Evolutionary conservation across 228 moss, liverwort and hornwort species (phyloP).

Genomic region (Sphagnum magellanicum): DNA sequence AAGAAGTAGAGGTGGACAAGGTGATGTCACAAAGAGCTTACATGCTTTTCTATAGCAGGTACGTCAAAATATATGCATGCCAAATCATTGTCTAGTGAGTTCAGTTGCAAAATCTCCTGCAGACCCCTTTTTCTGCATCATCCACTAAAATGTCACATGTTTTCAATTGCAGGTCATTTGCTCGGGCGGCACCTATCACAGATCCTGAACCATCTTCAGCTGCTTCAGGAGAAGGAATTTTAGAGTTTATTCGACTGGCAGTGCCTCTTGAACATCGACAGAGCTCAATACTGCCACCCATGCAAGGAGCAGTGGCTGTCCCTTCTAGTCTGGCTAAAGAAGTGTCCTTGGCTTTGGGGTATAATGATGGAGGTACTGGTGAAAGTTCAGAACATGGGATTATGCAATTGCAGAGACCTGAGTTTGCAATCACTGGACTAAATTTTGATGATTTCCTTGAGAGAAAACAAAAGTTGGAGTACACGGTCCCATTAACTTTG

Average conservation of each 20-base stretch:
- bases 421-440: not conserved
- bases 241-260: not conserved
- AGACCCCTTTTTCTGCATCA: no score
- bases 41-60: slow-evolving; percentile 89
- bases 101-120: no score
- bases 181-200: slow-evolving; percentile 31
- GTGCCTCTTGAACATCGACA: slow-evolving; percentile 7
- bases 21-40: slow-evolving; percentile 83
- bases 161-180: slow-evolving; percentile 30
- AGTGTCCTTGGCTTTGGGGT: slow-evolving; percentile 5
- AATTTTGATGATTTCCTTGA: not conserved
- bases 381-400: not conserved
- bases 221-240: not conserved
- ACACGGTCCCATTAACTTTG: no score
- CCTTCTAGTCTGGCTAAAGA: slow-evolving; percentile 6
- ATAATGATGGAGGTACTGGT: not conserved
- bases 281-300: slow-evolving; percentile 8
- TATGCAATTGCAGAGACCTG: not conserved
- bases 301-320: not conserved
- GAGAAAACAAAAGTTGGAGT: no score
- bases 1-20: slow-evolving; percentile 85
- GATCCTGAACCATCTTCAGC: not conserved
- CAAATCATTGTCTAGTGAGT: not conserved
- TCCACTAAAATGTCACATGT: not conserved
- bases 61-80: not conserved